phyloP scores from a whole-genome alignment of 1,139 yeast species.

The Kodamaea sp. region DNA sequence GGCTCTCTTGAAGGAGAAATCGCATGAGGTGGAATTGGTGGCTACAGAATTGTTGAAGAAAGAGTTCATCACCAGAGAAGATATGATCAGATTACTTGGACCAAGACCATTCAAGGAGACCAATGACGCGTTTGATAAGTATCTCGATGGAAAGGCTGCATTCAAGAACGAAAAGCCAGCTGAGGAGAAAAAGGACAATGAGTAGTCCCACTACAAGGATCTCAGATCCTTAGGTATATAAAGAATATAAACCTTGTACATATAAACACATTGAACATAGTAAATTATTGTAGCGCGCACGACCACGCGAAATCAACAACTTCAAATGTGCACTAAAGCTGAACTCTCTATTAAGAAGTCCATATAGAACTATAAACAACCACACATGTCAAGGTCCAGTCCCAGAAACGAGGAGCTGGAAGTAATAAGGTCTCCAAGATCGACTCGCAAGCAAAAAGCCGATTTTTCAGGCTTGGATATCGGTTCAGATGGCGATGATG shows the following conservation, averaged over 20 bases:
- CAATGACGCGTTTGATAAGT: conserved; percentile 93
- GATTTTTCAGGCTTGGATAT: conserved; percentile 33
- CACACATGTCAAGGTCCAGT: conserved; percentile 8
- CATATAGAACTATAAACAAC: conserved; percentile 4
- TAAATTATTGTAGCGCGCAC: conserved; percentile 3
- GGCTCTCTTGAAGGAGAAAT: conserved; percentile 65
- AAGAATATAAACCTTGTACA: conserved; percentile 9
- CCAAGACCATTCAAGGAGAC: conserved; percentile 88
- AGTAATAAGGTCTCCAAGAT: conserved; percentile 18
- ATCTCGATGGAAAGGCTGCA: conserved; percentile 50
- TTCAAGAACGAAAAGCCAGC: conserved; percentile 31
- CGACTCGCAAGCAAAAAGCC: conserved; percentile 20
- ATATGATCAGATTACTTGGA: conserved; percentile 84
- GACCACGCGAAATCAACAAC: conserved; percentile 3
- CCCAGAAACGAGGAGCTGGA: conserved; percentile 14
- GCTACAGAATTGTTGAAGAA: conserved; percentile 83
- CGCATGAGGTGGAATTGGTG: conserved; percentile 74
- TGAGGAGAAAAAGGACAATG: conserved; percentile 28
- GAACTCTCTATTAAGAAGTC: neutral
- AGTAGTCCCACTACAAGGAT: too few species aligned
- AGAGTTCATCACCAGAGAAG: conserved; percentile 88
- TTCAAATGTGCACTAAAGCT: neutral
- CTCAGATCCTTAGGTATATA: too few species aligned
- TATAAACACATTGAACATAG: neutral
- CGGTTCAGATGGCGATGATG: conserved; percentile 17